Evolutionary conservation across 257 asterid genomes (phyloP).

Genomic region (Asclepias syriaca): DNA sequence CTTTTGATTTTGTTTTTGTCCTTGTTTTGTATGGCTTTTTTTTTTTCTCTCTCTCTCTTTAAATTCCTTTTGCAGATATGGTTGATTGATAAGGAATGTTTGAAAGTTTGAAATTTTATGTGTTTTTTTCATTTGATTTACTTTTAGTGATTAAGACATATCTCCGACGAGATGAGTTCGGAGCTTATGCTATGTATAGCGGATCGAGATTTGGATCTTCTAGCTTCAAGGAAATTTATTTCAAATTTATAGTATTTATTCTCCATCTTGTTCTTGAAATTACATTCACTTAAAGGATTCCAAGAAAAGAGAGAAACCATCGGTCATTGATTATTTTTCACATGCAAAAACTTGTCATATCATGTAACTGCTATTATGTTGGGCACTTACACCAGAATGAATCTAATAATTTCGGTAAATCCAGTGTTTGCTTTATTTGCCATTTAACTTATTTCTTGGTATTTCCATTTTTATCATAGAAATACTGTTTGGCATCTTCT

Average conservation of each 20-base stretch:
- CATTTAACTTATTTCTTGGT: not conserved
- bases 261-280: not conserved
- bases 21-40: not conserved
- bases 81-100: not conserved
- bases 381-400: too few relatives aligned
- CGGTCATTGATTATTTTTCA: not conserved
- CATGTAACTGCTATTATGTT: not conserved
- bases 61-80: not conserved
- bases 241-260: not conserved
- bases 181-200: not conserved
- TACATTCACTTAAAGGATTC: not conserved
- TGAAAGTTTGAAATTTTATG: not conserved
- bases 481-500: too few relatives aligned
- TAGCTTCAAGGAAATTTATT: not conserved
- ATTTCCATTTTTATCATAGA: not conserved
- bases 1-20: not conserved
- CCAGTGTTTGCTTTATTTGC: too few relatives aligned
- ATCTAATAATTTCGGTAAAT: too few relatives aligned
- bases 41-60: not conserved
- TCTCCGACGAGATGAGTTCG: not conserved
- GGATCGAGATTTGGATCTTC: not conserved
- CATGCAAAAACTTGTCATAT: not conserved
- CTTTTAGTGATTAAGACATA: not conserved
- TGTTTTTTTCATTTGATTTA: not conserved
- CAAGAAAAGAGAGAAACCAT: not conserved